Evolutionary conservation across 306 rosid species (phyloP).

Genomic region (Cyclanthera cordifolia): DNA sequence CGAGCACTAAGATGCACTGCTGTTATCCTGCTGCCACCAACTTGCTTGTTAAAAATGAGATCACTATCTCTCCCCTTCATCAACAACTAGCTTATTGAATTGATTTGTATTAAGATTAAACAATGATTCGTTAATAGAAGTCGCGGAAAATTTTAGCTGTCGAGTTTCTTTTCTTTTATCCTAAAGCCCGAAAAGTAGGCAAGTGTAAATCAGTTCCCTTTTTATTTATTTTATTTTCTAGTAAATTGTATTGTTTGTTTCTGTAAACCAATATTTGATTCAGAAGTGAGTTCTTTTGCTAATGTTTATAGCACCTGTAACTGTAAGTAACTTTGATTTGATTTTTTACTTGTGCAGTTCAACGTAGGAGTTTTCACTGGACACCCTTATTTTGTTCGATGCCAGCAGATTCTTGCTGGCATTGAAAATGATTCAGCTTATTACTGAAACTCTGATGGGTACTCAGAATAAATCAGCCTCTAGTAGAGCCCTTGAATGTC

Average conservation of each 20-base stretch:
- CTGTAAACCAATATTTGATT: background rate
- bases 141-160: background rate
- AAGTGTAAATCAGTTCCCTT: background rate
- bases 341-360: background rate
- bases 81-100: background rate
- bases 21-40: no score
- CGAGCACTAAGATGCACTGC: no score
- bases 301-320: background rate
- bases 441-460: constrained; percentile 32
- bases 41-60: background rate
- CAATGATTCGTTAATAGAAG: background rate
- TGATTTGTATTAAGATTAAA: background rate
- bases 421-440: constrained; percentile 21
- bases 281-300: background rate
- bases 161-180: background rate
- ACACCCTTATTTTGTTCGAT: constrained; percentile 25
- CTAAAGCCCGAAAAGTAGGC: background rate
- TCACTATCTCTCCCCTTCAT: background rate
- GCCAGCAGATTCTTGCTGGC: constrained; percentile 75
- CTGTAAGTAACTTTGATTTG: background rate
- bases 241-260: background rate
- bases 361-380: constrained; percentile 15
- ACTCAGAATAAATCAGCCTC: constrained; percentile 24
- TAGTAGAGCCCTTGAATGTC: constrained; percentile 54
- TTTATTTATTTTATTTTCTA: background rate